A percentile compares a stretch with the other conserved stretches of the same genome.
Evolutionary conservation across 2,329 filamentous ascomycete species (phyloP).

Genomic region (Ophiosphaerella narmari): DNA sequence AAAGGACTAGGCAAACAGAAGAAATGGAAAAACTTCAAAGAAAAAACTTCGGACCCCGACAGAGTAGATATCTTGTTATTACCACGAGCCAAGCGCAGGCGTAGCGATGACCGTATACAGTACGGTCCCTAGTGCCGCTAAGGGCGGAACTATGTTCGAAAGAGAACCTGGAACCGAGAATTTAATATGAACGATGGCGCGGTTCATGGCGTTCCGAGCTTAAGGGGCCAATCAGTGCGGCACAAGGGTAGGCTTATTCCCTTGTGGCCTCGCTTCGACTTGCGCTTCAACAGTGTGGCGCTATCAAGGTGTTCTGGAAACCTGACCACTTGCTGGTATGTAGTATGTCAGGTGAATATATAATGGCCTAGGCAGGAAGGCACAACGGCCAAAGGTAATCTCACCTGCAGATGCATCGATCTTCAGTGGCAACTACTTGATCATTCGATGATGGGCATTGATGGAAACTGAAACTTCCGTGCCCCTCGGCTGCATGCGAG

Average conservation of each 20-base stretch:
- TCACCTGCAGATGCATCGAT: not conserved
- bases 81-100: no score
- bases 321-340: no score
- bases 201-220: conserved; percentile 2
- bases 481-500: not conserved
- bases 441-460: not conserved
- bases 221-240: not conserved
- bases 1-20: no score
- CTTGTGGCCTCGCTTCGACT: conserved; percentile 1
- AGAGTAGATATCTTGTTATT: no score
- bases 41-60: no score
- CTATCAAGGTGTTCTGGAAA: not conserved
- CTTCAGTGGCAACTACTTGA: not conserved
- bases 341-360: no score
- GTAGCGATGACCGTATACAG: no score
- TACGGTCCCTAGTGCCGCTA: no score
- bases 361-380: no score
- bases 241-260: not conserved
- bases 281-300: not conserved
- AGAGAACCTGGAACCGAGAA: not conserved
- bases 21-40: no score
- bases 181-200: not conserved
- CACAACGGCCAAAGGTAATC: not conserved
- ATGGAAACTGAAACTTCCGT: not conserved
- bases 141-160: no score